Evolutionary conservation across 345 rosid species (phyloP), one percentile per base, ranked within the genome.

Genomic region (Pistacia integerrima): DNA sequence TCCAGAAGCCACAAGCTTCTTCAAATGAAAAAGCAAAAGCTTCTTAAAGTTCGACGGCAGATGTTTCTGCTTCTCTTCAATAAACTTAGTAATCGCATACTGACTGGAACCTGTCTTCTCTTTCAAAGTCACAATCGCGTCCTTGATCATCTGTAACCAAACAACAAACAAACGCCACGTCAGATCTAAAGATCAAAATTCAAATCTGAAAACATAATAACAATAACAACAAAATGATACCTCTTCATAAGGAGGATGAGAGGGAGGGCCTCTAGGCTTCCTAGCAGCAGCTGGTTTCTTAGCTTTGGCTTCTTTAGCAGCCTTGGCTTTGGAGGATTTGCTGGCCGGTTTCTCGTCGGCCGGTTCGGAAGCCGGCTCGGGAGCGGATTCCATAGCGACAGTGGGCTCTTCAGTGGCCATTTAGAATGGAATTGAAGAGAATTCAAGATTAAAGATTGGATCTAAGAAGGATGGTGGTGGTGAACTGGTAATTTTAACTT

Each of bases 51-150:
- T 86, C 0, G 85, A 55, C 1, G 97, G 97, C 22, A 94, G 79
- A 6, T 87, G 77, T 76, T 90, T 90, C 2, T 94, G 89, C 77
- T 90, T 94, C 84, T 87, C 97, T 38, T 94, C 98, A 0, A 92
- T 85, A 79, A 88, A 92, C 76, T 92, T 92, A 33, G 93, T 80
- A 75, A 94, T 94, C 48, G 98, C 98, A 69, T 89, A 85, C 82
- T 92, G 97, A 61, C 98, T 94, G 48, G 98, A 94, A 69, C 98
- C 98, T 4, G 87, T 90, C 84, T 83, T 94, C 81, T 94, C 98
- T 78, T 94, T 92, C 85, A 94, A 69, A 8, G 89, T 83, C 18
- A 81, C 77, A 11, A 94, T 90, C 1, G 97, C 94, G 0, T 91
- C 93, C 64, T 86, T 91, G 1, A 93, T 82, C 98, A 93, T 93